Evolutionary conservation across 805 yeast genomes (phyloP).

Genomic region (Starmerella bombicola): DNA sequence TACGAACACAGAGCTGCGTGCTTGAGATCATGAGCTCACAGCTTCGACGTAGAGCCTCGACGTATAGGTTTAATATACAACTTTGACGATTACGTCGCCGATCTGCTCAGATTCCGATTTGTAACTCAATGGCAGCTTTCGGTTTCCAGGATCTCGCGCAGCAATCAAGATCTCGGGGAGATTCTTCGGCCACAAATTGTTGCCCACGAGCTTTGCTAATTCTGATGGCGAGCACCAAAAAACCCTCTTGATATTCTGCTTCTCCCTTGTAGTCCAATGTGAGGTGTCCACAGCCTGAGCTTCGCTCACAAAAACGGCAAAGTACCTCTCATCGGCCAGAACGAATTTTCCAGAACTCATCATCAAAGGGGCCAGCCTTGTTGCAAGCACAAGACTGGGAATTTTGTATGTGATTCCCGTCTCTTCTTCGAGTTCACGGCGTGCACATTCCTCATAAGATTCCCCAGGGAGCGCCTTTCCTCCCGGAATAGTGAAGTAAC

Average conservation of each 20-base stretch:
- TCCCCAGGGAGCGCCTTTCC: slow-evolving; percentile 12
- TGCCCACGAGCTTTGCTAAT: slow-evolving; percentile 4
- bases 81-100: slow-evolving; percentile 12
- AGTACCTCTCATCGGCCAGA: slow-evolving; percentile 18
- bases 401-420: slow-evolving; percentile 13
- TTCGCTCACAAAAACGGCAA: slow-evolving; percentile 3
- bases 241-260: slow-evolving; percentile 4
- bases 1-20: no score
- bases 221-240: slow-evolving; percentile 15
- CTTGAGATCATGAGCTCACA: no score
- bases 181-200: slow-evolving; percentile 17
- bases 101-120: slow-evolving; percentile 13
- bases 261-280: slow-evolving; percentile 15
- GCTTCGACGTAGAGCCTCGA: no score
- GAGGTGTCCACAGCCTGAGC: slow-evolving; percentile 7
- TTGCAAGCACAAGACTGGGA: slow-evolving; percentile 10
- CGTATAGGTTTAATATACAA: slow-evolving; percentile 11
- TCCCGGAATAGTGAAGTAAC: slow-evolving; percentile 20
- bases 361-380: slow-evolving; percentile 18
- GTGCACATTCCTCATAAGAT: slow-evolving; percentile 14
- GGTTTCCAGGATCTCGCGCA: background rate
- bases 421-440: slow-evolving; percentile 19
- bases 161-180: slow-evolving; percentile 12
- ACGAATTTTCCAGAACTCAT: slow-evolving; percentile 12
- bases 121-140: slow-evolving; percentile 7